Evolutionary conservation across 2,329 filamentous ascomycete genomes (phyloP), one percentile per base, ranked within the genome.

Genomic region (Calonectria naviculata): DNA sequence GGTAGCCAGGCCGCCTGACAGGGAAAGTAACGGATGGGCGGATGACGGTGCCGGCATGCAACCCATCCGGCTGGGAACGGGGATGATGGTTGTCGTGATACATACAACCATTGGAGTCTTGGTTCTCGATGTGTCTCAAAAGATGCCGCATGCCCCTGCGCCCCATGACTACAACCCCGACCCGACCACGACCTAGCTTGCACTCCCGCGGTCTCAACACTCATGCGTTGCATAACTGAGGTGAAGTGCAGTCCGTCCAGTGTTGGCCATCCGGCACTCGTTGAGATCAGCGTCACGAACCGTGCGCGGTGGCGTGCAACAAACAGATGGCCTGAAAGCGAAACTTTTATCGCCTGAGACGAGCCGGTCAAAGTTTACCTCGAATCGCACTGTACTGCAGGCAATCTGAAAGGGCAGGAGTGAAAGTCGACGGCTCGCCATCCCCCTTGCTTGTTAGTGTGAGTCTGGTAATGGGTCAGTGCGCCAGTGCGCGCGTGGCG

Each of bases 41-140:
- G 68, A 47, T 47, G 19, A 46, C 36, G 21, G 26, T 47, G 46
- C 68, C 63, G 64, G 63, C 26, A 47, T 70, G 63, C 54, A 66
- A 70, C 63, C 68, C 46, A 47, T 66, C 54, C 56, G 24, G 46
- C 44, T 62, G 21, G 24, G 36, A 56, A 26, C 68, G 46, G 34
- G 63, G 68, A 52, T 70, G 19, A 62, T 61, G 28, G 63, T 41
- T 70, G 62, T 56, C 54, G 29, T 42, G 36, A 60, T 65, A 34
- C 44, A 49, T 61, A 52, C 54, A 62, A 49, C 63, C 38, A 56
- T 47, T 58, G 24, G 46, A 47, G 60, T 54, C 42, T 68, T 63
- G 46, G 54, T 60, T 68, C 66, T 68, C 19, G 41, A 29, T 47
- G 47, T 66, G 52, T 70, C 63, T 62, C 29, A 66, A 66, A 62